Percentiles rank a stretch among this genome's conserved stretches.
These are phyloP conservation scores for Cadophora luteo-olivacea DNA, from an alignment of 2,329 filamentous ascomycete genomes.

Conservation along the genomic window DNA sequence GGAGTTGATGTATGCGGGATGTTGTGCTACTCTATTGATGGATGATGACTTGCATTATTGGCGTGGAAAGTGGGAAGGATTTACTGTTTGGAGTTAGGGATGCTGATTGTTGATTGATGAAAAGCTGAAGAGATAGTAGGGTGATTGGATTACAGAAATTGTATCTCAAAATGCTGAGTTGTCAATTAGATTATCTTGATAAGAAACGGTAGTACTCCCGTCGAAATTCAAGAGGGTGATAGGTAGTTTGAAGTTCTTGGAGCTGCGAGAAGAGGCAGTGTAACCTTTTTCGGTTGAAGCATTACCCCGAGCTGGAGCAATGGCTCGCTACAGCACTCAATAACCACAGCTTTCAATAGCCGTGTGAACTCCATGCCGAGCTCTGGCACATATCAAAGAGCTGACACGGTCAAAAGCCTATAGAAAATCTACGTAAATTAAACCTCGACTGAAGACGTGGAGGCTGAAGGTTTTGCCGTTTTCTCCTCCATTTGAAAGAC, in stretches of 20 bases:
- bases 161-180: no score
- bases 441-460: no score
- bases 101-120: neutral
- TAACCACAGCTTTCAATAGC: neutral
- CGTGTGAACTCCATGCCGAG: neutral
- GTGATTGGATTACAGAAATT: no score
- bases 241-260: neutral
- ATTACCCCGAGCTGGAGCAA: neutral
- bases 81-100: neutral
- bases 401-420: neutral
- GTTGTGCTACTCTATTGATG: neutral
- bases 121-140: neutral
- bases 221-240: no score
- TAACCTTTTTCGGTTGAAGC: neutral
- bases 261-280: neutral
- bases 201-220: no score
- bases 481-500: neutral
- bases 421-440: neutral
- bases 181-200: no score
- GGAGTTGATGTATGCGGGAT: neutral
- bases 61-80: neutral
- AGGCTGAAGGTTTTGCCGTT: neutral
- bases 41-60: slow-evolving; percentile 10
- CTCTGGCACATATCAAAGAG: neutral
- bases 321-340: neutral